These are phyloP conservation scores for Pseudoscleropodium purum DNA, from an alignment of 225 moss, liverwort and hornwort genomes.

Conservation along the genomic window DNA sequence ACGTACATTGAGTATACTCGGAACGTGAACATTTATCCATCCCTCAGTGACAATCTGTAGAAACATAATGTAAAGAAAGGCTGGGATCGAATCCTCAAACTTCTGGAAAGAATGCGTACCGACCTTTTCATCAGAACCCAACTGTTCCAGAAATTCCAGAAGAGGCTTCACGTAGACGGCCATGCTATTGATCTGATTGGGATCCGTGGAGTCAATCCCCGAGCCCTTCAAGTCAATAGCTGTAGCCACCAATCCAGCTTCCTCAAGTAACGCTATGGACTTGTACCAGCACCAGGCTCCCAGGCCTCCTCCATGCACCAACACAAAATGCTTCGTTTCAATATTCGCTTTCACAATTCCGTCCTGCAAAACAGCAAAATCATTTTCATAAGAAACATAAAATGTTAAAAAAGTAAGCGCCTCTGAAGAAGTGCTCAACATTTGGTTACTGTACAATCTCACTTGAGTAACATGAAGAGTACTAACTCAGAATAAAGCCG, in stretches of 20 bases:
- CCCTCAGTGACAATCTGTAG: background rate
- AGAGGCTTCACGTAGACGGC: slow-evolving; percentile 72
- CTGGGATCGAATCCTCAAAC: background rate
- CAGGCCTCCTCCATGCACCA: slow-evolving; percentile 93
- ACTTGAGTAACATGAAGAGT: background rate
- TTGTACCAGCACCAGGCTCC: slow-evolving; percentile 99
- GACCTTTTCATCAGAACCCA: slow-evolving; percentile 64
- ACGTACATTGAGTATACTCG: background rate
- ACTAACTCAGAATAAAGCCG: background rate
- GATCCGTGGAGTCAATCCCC: slow-evolving; percentile 77
- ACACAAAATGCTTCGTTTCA: slow-evolving; percentile 89
- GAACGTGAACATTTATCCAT: background rate
- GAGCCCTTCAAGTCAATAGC: slow-evolving; percentile 91
- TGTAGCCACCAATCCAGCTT: slow-evolving; percentile 75
- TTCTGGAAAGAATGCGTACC: background rate
- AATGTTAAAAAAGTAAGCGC: background rate
- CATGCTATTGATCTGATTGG: slow-evolving; percentile 72
- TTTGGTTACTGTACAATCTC: too few species aligned
- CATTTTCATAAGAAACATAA: background rate
- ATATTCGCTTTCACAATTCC: slow-evolving; percentile 41
- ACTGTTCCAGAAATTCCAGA: slow-evolving; percentile 50
- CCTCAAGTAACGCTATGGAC: slow-evolving; percentile 79
- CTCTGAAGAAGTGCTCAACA: background rate
- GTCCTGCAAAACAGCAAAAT: slow-evolving; percentile 28
- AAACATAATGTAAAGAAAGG: background rate